Percentiles rank a stretch among this genome's conserved stretches.
phyloP scores from a whole-genome alignment of 2,329 filamentous ascomycete genomes.

The Verticillium dahliae region DNA sequence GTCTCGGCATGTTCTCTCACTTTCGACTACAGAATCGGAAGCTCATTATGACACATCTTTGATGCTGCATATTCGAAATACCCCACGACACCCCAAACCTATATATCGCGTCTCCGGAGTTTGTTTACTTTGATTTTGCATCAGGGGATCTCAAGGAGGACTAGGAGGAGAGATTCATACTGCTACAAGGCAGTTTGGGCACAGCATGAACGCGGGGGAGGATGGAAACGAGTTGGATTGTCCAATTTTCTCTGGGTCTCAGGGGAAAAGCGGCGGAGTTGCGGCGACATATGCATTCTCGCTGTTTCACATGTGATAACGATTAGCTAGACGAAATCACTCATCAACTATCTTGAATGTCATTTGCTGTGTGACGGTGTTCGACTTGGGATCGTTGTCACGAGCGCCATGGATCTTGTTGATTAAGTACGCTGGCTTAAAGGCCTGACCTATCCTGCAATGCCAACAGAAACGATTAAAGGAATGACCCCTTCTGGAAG shows the following conservation, averaged over 20 bases:
- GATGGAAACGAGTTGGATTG: constrained; percentile 8
- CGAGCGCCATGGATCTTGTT: too few species aligned
- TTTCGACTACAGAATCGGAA: not conserved
- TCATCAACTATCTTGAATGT: constrained; percentile 61
- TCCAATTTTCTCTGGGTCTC: constrained; percentile 8
- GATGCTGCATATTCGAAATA: not conserved
- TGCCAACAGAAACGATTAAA: constrained; percentile 27
- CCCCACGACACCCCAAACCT: not conserved
- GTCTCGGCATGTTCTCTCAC: not conserved
- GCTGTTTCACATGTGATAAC: constrained; percentile 7
- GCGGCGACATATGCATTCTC: constrained; percentile 10
- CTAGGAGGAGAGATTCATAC: not conserved
- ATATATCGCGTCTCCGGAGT: not conserved
- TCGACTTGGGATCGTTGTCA: too few species aligned
- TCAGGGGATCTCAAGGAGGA: not conserved
- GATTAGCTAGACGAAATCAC: constrained; percentile 24
- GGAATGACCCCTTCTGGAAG: constrained; percentile 69
- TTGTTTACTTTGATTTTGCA: not conserved
- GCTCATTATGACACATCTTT: not conserved
- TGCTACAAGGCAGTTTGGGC: not conserved
- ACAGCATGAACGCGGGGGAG: not conserved
- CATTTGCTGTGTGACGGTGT: too few species aligned
- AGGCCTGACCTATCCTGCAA: too few species aligned
- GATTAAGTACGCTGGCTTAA: too few species aligned
- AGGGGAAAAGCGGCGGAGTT: constrained; percentile 13